Conservation (phyloP, 2,329 filamentous ascomycete species). For the Pleomassaria siparia region DNA sequence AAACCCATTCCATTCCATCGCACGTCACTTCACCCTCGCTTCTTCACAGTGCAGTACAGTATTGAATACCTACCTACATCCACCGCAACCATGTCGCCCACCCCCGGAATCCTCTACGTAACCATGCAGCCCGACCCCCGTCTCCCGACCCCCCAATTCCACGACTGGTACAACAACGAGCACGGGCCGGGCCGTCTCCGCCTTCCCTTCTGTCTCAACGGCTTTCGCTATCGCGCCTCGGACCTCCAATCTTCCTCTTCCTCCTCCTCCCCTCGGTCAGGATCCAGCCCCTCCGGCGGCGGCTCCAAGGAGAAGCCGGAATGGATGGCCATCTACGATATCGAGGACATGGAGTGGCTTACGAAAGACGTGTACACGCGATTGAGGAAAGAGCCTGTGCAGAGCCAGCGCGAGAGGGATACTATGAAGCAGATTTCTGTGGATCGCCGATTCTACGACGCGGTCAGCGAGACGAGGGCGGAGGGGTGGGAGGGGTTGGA, state of each 20-base stretch:
- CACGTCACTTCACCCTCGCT: too few species aligned
- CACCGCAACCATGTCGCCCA: slow-evolving; percentile 44
- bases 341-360: slow-evolving; percentile 72
- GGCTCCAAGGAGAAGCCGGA: slow-evolving; percentile 55
- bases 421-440: slow-evolving; percentile 69
- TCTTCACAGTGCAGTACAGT: too few species aligned
- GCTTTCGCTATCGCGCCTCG: slow-evolving; percentile 73
- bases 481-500: slow-evolving; percentile 63
- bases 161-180: slow-evolving; percentile 87
- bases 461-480: slow-evolving; percentile 59
- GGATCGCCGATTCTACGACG: slow-evolving; percentile 69
- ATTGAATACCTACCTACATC: not conserved
- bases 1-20: not conserved
- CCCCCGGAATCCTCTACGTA: slow-evolving; percentile 75
- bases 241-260: slow-evolving; percentile 53
- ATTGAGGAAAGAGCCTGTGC: slow-evolving; percentile 60
- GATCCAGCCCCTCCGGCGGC: too few species aligned
- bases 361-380: slow-evolving; percentile 69
- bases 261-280: too few species aligned
- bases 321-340: slow-evolving; percentile 81
- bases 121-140: slow-evolving; percentile 77
- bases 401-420: slow-evolving; percentile 61
- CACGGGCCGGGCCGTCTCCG: slow-evolving; percentile 81
- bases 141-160: slow-evolving; percentile 70
- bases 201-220: slow-evolving; percentile 72